Percentiles rank a stretch among this genome's conserved stretches.
These are phyloP conservation scores for Scheffersomyces cryptocercus DNA, from an alignment of 1,139 yeast species.

Conservation along the genomic window DNA sequence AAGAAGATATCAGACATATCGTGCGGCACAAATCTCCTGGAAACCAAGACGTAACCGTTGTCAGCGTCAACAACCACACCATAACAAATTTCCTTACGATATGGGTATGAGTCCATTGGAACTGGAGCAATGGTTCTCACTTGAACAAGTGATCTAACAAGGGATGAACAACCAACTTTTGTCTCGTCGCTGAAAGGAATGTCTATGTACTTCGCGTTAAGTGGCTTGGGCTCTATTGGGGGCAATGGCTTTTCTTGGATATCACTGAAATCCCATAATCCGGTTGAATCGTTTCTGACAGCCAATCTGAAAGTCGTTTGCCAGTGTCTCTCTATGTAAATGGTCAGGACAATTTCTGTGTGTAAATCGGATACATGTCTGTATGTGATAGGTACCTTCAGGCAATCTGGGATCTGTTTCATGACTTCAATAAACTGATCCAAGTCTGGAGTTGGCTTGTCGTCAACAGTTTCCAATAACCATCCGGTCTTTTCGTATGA, in stretches of 20 bases:
- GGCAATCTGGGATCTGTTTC: slow-evolving; percentile 73
- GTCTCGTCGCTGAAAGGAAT: slow-evolving; percentile 57
- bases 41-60: slow-evolving; percentile 76
- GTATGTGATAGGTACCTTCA: slow-evolving; percentile 69
- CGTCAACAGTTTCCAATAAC: slow-evolving; percentile 78
- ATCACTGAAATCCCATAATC: slow-evolving; percentile 82
- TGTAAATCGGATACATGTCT: slow-evolving; percentile 84
- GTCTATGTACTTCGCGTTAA: slow-evolving; percentile 69
- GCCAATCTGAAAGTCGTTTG: slow-evolving; percentile 69
- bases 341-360: slow-evolving; percentile 62
- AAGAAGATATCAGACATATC: slow-evolving; percentile 78
- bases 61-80: slow-evolving; percentile 82
- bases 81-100: slow-evolving; percentile 61
- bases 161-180: slow-evolving; percentile 52
- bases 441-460: slow-evolving; percentile 68
- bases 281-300: slow-evolving; percentile 75
- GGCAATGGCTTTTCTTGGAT: slow-evolving; percentile 66
- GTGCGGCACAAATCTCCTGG: slow-evolving; percentile 80
- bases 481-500: slow-evolving; percentile 61
- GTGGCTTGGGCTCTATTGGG: slow-evolving; percentile 47
- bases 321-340: slow-evolving; percentile 87
- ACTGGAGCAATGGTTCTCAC: slow-evolving; percentile 67
- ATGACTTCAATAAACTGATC: slow-evolving; percentile 78
- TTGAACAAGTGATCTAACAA: slow-evolving; percentile 60
- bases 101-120: slow-evolving; percentile 73